Evolutionary conservation across 345 rosid genomes (phyloP), one percentile per base, ranked within the genome.

Genomic region (Jatropha curcas): DNA sequence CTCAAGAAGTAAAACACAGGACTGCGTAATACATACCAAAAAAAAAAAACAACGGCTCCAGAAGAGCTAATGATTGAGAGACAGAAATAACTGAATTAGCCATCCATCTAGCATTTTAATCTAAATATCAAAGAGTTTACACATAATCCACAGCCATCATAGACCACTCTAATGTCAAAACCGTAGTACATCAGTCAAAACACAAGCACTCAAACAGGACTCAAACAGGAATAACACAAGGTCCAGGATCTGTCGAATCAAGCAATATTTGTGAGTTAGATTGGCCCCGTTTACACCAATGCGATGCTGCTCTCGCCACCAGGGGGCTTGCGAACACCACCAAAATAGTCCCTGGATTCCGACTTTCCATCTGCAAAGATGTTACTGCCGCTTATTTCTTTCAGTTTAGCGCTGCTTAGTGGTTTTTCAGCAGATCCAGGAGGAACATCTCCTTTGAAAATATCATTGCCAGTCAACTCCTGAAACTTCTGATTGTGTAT

Each of bases 401-500:
- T 76, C 20, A 70, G 71, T 52, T 76, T 76, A 24, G 79, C 79
- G 19, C 8, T 45, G 46, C 79, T 76, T 24, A 76, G 65, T 7
- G 74, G 51, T 34, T 76, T 76, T 25, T 76, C 79, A 3, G 74
- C 71, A 28, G 74, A 70, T 9, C 71, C 71, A 39, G 79, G 75
- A 55, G 79, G 66, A 43, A 70, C 75, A 62, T 76, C 79, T 53
- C 79, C 79, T 41, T 76, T 76, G 74, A 76, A 76, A 12, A 76
- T 76, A 46, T 64, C 58, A 39, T 70, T 76, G 57, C 79, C 79
- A n/a, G 75, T 70, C 34, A 76, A 53, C 46, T 76, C 79, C 39
- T 76, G 79, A 62, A 76, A 70, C 74, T 76, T 76, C 65, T 76
- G 79, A 71, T 64, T 71, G 60, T 76, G 79, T 64, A 76, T 70